Evolutionary conservation across 2,329 filamentous ascomycete species (phyloP), one percentile per base, ranked within the genome.

Genomic region (Madurella mycetomatis): DNA sequence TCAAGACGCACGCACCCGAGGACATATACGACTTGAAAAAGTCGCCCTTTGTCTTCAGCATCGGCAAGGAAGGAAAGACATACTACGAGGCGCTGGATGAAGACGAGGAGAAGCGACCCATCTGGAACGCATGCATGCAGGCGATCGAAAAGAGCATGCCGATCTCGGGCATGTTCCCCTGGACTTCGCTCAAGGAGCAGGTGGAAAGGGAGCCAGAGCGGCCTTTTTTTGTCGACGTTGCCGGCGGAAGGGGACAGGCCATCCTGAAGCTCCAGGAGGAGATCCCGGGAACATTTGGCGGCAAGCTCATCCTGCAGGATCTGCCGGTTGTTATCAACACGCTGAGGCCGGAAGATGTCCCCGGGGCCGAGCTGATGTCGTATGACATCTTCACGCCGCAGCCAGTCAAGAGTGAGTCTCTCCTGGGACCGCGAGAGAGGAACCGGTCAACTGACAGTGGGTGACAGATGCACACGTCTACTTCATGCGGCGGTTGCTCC

Each of bases 141-240:
- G 62, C 62, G 44, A 62, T 66, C 16, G 67, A 69, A 15, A 61
- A 67, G 47, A 47, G 68, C 17, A 70, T 70, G 62, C 69, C 69
- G 8, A 65, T 70, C 13, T 41, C 58, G 2, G 69, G 68, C 47
- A 71, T 70, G 69, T 71, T 70, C n/a, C 69, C 67, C 1, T 70
- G 69, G 47, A 54, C 58, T 1, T 61, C 65, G 2, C 56, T 70
- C 2, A 64, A 63, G 47, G 61, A 64, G 1, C 62, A 65, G 19
- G 66, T 69, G 2, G 57, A 65, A 18, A 55, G 62, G 44, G 62
- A 69, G 12, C 67, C 66, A 0, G 61, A 64, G 16, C 60, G 67
- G 2, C 57, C 66, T 1, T 68, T 64, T 45, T 50, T 70, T 13
- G 67, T 70, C 12, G 68, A 70, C 37, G 61, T 70, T 0, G 67